Evolutionary conservation across 2,329 filamentous ascomycete genomes (phyloP), one percentile per base, ranked within the genome.

Genomic region (Xylariales sp.): DNA sequence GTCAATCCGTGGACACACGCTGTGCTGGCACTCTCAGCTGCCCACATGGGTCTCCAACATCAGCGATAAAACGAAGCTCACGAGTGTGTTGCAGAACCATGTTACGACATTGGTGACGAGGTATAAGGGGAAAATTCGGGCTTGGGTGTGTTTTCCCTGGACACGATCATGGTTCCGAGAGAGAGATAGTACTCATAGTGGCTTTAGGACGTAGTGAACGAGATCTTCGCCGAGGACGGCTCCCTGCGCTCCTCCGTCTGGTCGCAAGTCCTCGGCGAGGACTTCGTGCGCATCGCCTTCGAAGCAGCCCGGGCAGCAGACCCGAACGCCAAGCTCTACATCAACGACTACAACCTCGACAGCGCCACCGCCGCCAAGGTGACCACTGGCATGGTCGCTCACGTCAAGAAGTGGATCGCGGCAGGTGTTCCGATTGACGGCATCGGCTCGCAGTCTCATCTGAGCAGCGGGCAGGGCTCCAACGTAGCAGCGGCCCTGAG

Each of bases 331-430:
- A 83, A 82, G 63, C 70, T 88, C 28, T 89, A 86, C 68, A 85
- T 88, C 65, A 89, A 88, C 62, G 84, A 88, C 59, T 78, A 73
- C 63, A 85, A 84, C 65, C 73, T 85, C 39, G 82, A 85, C 63
- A 68, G 61, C 31, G 71, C 80, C 14, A 70, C 52, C 49, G 73
- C 74, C 52, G 66, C 72, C 48, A 88, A 88, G 68, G 35, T 67
- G 41, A 67, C 68, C 25, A 64, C 52, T 16, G 70, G 70, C 34
- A 72, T 81, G 63, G 65, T 71, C 10, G 54, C 53, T 28, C 64
- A 77, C 53, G 82, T 88, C 50, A 74, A 75, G 54, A 74, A 79
- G 55, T 85, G 81, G 80, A 53, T 78, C 37, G 70, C 70, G 0
- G 70, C 69, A 2, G 83, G 82, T 39, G 59, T 80, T 5, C 78